Evolutionary conservation across 2,329 filamentous ascomycete species (phyloP).

Genomic region (Botrytis hyacinthi): DNA sequence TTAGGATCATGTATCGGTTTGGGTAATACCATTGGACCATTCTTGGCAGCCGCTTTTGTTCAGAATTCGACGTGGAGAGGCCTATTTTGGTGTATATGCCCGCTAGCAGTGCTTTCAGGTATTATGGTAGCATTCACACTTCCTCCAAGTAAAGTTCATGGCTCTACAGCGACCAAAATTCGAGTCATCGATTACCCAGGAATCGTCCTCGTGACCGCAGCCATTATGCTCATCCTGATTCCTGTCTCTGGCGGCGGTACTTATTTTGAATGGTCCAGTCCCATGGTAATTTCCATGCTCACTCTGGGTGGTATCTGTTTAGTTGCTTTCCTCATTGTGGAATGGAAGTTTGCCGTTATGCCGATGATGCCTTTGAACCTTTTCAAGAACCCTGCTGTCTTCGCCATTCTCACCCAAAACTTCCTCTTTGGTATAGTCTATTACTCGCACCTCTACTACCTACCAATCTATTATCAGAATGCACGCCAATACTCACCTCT

Average conservation of each 20-base stretch:
- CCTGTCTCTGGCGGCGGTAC: conserved; percentile 61
- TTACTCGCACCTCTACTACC: conserved; percentile 56
- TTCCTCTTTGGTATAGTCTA: conserved; percentile 60
- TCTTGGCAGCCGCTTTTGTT: conserved; percentile 45
- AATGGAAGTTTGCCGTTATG: conserved; percentile 54
- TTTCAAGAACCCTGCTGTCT: conserved; percentile 53
- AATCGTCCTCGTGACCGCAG: conserved; percentile 52
- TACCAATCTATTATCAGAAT: conserved; percentile 63
- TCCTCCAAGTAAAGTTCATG: conserved; percentile 51
- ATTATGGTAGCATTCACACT: conserved; percentile 48
- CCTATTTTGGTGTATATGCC: conserved; percentile 52
- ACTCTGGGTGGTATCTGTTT: conserved; percentile 47
- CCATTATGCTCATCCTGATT: conserved; percentile 59
- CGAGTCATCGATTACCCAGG: conserved; percentile 60
- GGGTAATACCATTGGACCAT: conserved; percentile 46
- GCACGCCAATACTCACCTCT: conserved; percentile 40
- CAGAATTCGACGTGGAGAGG: conserved; percentile 44
- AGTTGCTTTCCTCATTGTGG: conserved; percentile 51
- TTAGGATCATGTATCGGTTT: conserved; percentile 44
- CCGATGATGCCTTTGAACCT: conserved; percentile 59
- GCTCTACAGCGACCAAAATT: conserved; percentile 47
- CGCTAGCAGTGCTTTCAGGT: conserved; percentile 48
- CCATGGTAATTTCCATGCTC: conserved; percentile 60
- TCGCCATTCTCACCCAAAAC: conserved; percentile 55
- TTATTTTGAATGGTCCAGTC: conserved; percentile 55